phyloP scores from a whole-genome alignment of 768 basidiomycete genomes.

The Hericium erinaceus region DNA sequence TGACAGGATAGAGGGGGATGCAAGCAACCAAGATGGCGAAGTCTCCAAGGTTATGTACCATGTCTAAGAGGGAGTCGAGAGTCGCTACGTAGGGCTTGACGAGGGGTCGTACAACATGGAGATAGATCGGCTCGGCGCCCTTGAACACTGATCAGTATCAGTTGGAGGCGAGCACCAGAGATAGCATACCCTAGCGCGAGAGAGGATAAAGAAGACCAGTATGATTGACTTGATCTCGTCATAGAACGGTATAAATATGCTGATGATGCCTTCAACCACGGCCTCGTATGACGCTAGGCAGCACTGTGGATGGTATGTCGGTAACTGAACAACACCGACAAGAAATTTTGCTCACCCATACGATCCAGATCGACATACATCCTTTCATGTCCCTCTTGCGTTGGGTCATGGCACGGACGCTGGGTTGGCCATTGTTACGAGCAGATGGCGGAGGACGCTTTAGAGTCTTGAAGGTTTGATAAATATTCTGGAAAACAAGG shows the following conservation, averaged over 20 bases:
- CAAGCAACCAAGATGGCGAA: slow-evolving; percentile 35
- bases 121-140: slow-evolving; percentile 81
- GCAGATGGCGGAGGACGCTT: slow-evolving; percentile 50
- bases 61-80: slow-evolving; percentile 55
- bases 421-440: slow-evolving; percentile 51
- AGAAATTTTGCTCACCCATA: slow-evolving; percentile 51
- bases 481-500: slow-evolving; percentile 72
- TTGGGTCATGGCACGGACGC: slow-evolving; percentile 56
- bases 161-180: neutral
- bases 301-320: slow-evolving; percentile 34
- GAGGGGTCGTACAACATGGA: slow-evolving; percentile 72
- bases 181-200: slow-evolving; percentile 54
- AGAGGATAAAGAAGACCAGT: slow-evolving; percentile 65
- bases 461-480: slow-evolving; percentile 78
- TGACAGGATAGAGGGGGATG: slow-evolving; percentile 30
- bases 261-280: slow-evolving; percentile 51
- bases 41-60: slow-evolving; percentile 56
- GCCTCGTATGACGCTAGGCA: slow-evolving; percentile 64
- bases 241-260: slow-evolving; percentile 76
- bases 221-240: slow-evolving; percentile 69
- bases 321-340: slow-evolving; percentile 4
- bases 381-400: slow-evolving; percentile 84
- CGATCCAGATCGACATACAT: slow-evolving; percentile 73
- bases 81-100: slow-evolving; percentile 64
- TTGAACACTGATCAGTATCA: slow-evolving; percentile 20